A percentile compares a stretch with the other conserved stretches of the same genome.
Evolutionary conservation across 345 rosid species (phyloP).

Genomic region (Gossypioides kirkii): DNA sequence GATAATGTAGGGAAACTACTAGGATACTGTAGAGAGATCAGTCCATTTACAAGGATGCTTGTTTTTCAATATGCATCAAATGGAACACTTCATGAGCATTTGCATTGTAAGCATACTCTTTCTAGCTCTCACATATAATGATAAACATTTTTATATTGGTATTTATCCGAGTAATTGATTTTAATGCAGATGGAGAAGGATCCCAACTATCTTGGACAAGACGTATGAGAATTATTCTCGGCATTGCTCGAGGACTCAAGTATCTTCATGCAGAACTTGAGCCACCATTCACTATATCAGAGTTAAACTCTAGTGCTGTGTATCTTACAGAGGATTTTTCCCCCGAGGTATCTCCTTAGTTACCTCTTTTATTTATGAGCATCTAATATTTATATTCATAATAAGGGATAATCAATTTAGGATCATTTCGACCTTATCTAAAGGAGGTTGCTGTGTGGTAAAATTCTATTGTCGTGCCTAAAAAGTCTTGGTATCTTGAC

Average conservation of each 20-base stretch:
- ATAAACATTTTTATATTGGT: constrained; percentile 4
- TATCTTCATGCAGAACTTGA: constrained; percentile 85
- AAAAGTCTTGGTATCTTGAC: background rate
- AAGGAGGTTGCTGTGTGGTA: background rate
- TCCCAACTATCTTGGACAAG: constrained; percentile 80
- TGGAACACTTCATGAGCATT: constrained; percentile 90
- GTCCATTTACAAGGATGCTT: constrained; percentile 88
- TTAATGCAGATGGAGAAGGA: constrained; percentile 79
- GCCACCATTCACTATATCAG: constrained; percentile 88
- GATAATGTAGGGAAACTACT: constrained; percentile 75
- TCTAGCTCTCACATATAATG: background rate
- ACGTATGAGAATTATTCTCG: constrained; percentile 81
- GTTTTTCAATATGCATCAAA: constrained; percentile 93
- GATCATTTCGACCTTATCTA: constrained; percentile 2
- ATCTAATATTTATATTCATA: background rate
- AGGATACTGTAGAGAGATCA: constrained; percentile 81
- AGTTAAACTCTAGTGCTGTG: constrained; percentile 80
- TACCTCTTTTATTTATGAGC: background rate
- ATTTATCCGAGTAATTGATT: constrained; percentile 17
- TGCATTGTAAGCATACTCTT: constrained; percentile 67
- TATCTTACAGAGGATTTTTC: constrained; percentile 95
- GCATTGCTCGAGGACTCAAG: constrained; percentile 85
- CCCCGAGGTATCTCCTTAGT: constrained; percentile 72
- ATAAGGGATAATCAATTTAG: background rate
- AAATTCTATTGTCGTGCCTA: background rate